phyloP scores from a whole-genome alignment of 331 rosid genomes.

The Rhamnella rubrinervis region DNA sequence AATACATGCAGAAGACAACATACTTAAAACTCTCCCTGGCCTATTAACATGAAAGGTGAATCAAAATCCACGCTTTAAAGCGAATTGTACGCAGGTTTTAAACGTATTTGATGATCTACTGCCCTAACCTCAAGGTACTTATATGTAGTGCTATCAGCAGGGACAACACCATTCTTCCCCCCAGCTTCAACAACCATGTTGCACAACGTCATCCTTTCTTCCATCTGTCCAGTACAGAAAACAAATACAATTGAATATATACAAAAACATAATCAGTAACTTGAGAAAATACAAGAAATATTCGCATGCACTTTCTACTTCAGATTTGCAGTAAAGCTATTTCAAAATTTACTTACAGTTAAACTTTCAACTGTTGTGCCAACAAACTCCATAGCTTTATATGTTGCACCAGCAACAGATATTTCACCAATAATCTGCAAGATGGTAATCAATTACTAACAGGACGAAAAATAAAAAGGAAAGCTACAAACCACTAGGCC shows the following conservation, averaged over 20 bases:
- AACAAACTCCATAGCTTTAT: conserved; percentile 93
- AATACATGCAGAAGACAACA: too few species aligned
- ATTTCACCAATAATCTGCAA: conserved; percentile 94
- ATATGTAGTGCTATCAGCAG: conserved; percentile 86
- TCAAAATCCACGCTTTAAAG: too few species aligned
- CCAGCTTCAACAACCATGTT: conserved; percentile 99
- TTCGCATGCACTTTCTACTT: not conserved
- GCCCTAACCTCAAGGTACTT: conserved; percentile 89
- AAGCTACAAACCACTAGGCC: not conserved
- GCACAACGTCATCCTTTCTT: conserved; percentile 96
- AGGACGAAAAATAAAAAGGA: not conserved
- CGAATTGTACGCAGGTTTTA: too few species aligned
- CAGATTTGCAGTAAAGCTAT: not conserved
- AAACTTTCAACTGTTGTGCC: conserved; percentile 86
- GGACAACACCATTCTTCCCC: conserved; percentile 92
- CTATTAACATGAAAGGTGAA: too few species aligned
- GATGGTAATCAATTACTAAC: conserved; percentile 7
- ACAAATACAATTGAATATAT: conserved; percentile 18
- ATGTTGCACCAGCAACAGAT: conserved; percentile 85
- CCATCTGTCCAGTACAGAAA: conserved; percentile 63
- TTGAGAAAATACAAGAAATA: not conserved
- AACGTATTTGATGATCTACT: conserved; percentile 4
- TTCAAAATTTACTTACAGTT: conserved; percentile 49
- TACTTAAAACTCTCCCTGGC: too few species aligned
- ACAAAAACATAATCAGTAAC: not conserved